phyloP scores from a whole-genome alignment of 257 asterid genomes.

The Penstemon davidsonii region DNA sequence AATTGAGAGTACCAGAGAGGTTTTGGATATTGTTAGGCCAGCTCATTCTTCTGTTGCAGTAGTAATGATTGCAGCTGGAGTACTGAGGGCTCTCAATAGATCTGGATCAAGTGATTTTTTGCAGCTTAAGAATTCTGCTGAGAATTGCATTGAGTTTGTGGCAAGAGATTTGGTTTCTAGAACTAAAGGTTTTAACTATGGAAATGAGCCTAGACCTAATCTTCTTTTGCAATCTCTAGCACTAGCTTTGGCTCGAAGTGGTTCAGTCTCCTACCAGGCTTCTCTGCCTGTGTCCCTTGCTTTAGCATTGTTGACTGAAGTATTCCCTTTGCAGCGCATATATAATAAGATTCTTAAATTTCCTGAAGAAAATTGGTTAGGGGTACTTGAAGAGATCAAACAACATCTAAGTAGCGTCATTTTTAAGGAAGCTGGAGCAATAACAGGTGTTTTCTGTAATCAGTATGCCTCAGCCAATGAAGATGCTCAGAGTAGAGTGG shows the following conservation, averaged over 20 bases:
- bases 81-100: slow-evolving; percentile 65
- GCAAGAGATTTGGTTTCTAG: slow-evolving; percentile 47
- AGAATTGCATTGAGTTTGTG: slow-evolving; percentile 50
- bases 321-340: slow-evolving; percentile 69
- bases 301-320: slow-evolving; percentile 59
- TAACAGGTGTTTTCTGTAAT: slow-evolving; percentile 77
- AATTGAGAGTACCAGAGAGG: slow-evolving; percentile 49
- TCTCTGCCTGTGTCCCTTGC: slow-evolving; percentile 60
- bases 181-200: slow-evolving; percentile 29
- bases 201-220: slow-evolving; percentile 33
- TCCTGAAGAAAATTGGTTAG: slow-evolving; percentile 37
- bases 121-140: slow-evolving; percentile 48
- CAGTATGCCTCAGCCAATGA: slow-evolving; percentile 72
- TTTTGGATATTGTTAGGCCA: slow-evolving; percentile 48
- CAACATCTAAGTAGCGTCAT: slow-evolving; percentile 50
- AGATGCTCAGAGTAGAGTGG: slow-evolving; percentile 52
- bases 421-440: slow-evolving; percentile 88
- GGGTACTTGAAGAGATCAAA: slow-evolving; percentile 47
- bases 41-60: slow-evolving; percentile 53
- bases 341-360: slow-evolving; percentile 45
- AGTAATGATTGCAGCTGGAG: slow-evolving; percentile 86
- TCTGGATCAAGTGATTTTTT: slow-evolving; percentile 57
- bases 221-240: slow-evolving; percentile 65
- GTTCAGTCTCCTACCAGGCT: slow-evolving; percentile 53
- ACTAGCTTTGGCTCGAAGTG: slow-evolving; percentile 75